These are phyloP conservation scores for Xylaria longipes DNA, from an alignment of 495 filamentous ascomycete species.

Conservation along the genomic window DNA sequence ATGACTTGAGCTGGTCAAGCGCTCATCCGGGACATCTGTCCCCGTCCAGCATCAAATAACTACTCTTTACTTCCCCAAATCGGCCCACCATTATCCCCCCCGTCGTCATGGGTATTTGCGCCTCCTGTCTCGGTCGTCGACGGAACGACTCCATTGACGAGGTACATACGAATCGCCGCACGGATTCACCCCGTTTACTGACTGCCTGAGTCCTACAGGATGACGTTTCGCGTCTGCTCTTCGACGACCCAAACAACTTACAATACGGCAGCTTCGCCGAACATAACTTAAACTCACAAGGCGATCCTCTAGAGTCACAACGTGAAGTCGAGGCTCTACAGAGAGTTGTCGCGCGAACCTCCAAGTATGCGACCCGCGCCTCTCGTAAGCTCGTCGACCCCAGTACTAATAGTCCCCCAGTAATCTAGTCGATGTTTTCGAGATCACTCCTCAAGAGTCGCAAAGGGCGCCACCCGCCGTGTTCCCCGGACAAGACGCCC, in stretches of 20 bases:
- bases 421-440: constrained; percentile 66
- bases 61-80: constrained; percentile 21
- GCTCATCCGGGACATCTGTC: constrained; percentile 33
- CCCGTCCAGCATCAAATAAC: constrained; percentile 22
- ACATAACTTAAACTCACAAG: constrained; percentile 55
- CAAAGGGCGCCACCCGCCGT: constrained; percentile 40
- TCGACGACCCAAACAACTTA: constrained; percentile 57
- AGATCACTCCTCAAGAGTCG: constrained; percentile 57
- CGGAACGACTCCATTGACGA: constrained; percentile 51
- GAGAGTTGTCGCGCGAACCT: constrained; percentile 61
- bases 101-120: constrained; percentile 53
- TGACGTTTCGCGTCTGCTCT: constrained; percentile 59
- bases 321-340: constrained; percentile 64
- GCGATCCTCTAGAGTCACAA: constrained; percentile 62
- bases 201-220: constrained; percentile 42
- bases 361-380: constrained; percentile 51
- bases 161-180: constrained; percentile 35
- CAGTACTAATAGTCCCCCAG: constrained; percentile 46
- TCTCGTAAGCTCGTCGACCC: neutral
- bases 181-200: neutral
- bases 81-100: neutral
- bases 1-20: constrained; percentile 34
- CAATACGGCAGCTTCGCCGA: constrained; percentile 63
- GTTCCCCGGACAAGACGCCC: constrained; percentile 52
- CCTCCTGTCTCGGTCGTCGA: constrained; percentile 52